phyloP scores from a whole-genome alignment of 1,139 yeast genomes.

The Taphrina pruni region DNA sequence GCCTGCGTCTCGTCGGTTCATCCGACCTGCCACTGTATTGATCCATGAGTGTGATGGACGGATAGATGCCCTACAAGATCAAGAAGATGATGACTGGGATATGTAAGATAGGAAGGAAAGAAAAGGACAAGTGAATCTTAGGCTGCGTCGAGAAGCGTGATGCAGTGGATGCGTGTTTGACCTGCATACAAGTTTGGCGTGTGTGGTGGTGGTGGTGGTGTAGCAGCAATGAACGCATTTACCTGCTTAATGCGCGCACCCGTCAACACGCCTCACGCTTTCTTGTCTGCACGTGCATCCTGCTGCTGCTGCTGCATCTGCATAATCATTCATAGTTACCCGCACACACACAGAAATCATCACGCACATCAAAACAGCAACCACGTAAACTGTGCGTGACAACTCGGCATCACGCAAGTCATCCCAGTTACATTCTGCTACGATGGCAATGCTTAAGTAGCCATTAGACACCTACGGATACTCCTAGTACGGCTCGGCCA shows the following conservation, averaged over 20 bases:
- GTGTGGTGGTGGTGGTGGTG: too few relatives aligned
- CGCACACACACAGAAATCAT: constrained; percentile 5
- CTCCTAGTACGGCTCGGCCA: constrained; percentile 12
- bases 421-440: too few relatives aligned
- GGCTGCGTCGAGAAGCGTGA: background rate
- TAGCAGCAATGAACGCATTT: constrained; percentile 3
- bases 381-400: background rate
- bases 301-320: constrained; percentile 1
- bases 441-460: too few relatives aligned
- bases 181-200: background rate
- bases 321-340: constrained; percentile 22
- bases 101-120: background rate
- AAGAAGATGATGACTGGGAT: background rate
- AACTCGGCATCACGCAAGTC: too few relatives aligned
- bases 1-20: constrained; percentile 60
- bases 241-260: constrained; percentile 11
- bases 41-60: constrained; percentile 9
- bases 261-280: background rate
- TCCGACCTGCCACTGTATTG: constrained; percentile 20
- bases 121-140: background rate
- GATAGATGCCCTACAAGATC: background rate
- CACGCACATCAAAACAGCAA: constrained; percentile 5
- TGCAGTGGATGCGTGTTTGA: background rate
- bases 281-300: constrained; percentile 2
- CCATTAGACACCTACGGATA: background rate